Evolutionary conservation across 805 yeast species (phyloP).

Genomic region (Wickerhamiella cacticola): DNA sequence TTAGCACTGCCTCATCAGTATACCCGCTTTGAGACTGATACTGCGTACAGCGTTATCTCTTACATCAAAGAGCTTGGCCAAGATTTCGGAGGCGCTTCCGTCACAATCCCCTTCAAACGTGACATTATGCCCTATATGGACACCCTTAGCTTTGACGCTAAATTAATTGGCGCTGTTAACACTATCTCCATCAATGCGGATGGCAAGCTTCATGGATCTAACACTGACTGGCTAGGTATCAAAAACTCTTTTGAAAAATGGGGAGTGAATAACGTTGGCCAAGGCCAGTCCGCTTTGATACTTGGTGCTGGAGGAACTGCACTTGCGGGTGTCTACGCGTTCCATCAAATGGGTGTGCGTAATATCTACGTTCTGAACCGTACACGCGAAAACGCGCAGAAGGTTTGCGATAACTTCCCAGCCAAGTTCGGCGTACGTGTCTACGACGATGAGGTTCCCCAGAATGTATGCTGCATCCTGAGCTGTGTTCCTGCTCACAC

Average conservation of each 20-base stretch:
- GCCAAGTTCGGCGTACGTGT: constrained; percentile 45
- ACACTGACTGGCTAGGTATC: constrained; percentile 94
- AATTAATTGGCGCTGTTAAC: constrained; percentile 84
- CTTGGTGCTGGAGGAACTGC: constrained; percentile 98
- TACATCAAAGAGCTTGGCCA: constrained; percentile 36
- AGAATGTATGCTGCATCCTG: constrained; percentile 36
- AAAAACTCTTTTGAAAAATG: constrained; percentile 47
- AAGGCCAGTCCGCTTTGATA: constrained; percentile 50
- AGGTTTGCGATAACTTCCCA: constrained; percentile 51
- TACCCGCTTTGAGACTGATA: constrained; percentile 52
- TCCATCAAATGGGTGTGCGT: constrained; percentile 62
- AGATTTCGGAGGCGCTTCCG: constrained; percentile 83
- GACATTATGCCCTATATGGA: constrained; percentile 59
- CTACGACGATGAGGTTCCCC: constrained; percentile 49
- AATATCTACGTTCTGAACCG: constrained; percentile 73
- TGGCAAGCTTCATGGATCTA: constrained; percentile 56
- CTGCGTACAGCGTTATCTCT: constrained; percentile 44
- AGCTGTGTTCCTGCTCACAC: constrained; percentile 22
- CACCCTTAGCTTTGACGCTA: constrained; percentile 64
- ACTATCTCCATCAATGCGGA: constrained; percentile 55
- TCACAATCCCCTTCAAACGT: constrained; percentile 85
- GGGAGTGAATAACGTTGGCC: constrained; percentile 38
- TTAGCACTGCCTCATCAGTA: constrained; percentile 70
- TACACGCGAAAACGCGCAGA: constrained; percentile 51
- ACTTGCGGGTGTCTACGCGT: constrained; percentile 84